phyloP scores from a whole-genome alignment of 1,284 basidiomycete species.

The Boletellus deceptivus region DNA sequence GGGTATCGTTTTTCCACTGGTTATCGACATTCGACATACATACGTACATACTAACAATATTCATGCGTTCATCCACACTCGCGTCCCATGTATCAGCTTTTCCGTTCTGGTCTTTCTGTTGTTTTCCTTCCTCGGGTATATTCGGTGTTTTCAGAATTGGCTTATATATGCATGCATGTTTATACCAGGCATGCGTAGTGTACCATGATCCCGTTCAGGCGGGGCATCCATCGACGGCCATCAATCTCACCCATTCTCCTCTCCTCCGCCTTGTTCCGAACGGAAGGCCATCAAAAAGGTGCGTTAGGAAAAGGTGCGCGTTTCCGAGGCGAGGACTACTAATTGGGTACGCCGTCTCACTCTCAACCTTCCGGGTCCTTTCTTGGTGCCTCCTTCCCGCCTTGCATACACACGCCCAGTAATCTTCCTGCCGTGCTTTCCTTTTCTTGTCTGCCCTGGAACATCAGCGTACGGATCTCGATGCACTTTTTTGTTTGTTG shows the following conservation, averaged over 20 bases:
- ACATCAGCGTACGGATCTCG: too few relatives aligned
- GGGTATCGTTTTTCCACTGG: conserved; percentile 15
- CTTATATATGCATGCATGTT: background rate
- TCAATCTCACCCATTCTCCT: background rate
- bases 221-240: background rate
- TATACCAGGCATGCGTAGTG: background rate
- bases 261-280: background rate
- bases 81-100: conserved; percentile 2
- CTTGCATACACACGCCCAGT: too few relatives aligned
- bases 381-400: too few relatives aligned
- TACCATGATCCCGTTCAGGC: background rate
- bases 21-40: conserved; percentile 1
- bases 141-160: background rate
- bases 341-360: background rate
- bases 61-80: conserved; percentile 1
- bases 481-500: too few relatives aligned
- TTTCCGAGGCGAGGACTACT: background rate
- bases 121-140: conserved; percentile 3
- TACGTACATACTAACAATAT: conserved; percentile 2
- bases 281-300: background rate
- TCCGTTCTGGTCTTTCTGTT: background rate
- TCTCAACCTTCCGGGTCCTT: background rate
- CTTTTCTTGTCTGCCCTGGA: too few relatives aligned
- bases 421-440: too few relatives aligned
- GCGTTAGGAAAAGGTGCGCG: background rate